Percentiles rank a stretch among this genome's conserved stretches.
These are phyloP conservation scores for Beta vulgaris DNA, from an alignment of 148 eudicot genomes.

Conservation along the genomic window DNA sequence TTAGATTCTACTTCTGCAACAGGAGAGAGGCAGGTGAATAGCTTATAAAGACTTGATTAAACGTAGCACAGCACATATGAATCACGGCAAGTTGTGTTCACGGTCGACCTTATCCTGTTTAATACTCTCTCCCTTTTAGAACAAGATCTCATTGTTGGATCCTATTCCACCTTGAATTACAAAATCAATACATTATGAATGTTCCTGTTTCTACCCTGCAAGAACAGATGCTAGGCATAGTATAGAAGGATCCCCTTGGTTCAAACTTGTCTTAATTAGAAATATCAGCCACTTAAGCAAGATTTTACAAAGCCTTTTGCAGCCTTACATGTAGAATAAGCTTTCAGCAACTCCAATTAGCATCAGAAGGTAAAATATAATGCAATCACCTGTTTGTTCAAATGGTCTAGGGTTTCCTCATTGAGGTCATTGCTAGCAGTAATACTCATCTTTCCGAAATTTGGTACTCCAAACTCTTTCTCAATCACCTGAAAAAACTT, in stretches of 20 bases:
- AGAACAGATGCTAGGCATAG: not conserved
- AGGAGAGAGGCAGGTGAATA: not conserved
- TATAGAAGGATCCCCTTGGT: not conserved
- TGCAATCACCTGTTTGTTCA: conserved; percentile 80
- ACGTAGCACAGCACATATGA: not conserved
- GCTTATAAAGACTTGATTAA: not conserved
- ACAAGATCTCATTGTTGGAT: not conserved
- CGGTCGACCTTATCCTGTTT: not conserved
- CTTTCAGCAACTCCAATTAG: not conserved
- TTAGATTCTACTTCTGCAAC: not conserved
- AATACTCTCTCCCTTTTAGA: not conserved
- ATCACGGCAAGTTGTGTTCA: not conserved
- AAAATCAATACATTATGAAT: not conserved
- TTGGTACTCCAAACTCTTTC: conserved; percentile 67
- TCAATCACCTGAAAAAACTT: conserved; percentile 72
- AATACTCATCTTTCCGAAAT: conserved; percentile 73
- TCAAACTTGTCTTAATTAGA: not conserved
- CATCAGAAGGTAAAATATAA: conserved; percentile 10
- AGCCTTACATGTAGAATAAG: not conserved
- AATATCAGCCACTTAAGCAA: not conserved
- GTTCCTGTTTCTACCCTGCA: not conserved
- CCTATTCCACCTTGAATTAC: not conserved
- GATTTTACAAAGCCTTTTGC: not conserved
- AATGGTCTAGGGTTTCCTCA: conserved; percentile 93
- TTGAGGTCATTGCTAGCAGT: conserved; percentile 98